Base-by-base conservation (phyloP, 495 filamentous ascomycete species). In the Xanthoparmelia taractica region DNA sequence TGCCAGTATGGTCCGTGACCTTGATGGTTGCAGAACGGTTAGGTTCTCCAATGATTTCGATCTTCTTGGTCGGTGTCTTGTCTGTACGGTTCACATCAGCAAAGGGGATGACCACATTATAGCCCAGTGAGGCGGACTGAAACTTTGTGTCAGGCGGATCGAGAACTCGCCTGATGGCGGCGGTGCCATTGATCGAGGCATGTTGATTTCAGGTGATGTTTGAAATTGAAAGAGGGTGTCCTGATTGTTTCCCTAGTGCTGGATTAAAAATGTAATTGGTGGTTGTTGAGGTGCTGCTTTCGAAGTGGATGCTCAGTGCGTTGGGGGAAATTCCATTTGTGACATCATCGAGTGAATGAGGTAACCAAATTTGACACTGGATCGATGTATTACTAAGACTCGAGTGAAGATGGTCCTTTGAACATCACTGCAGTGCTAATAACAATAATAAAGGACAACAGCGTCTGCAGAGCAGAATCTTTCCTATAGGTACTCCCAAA, bases 91-190 rank as follows among this genome's bases (percentile, higher is more conserved):
- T 23, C 25, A 54, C n/a, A 18, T 62, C 34, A 62, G 20, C 31
- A 34, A 11, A 18, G 29, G 0, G 31, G 12, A 36, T 36, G 37
- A 15, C 29, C 23, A 12, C 23, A 27, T 3, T 36, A 15, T 33
- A 4, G 60, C 8, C 7, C 8, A 62, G 33, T 7, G 18, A 34
- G 1, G 31, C 40, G 43, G 23, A 61, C 59, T 34, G 43, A 61
- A 61, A 58, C 47, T 38, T 27, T 63, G 56, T 31, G 59, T 63
- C 27, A 66, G 33, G 31, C 36, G 33, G 60, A 66, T 59, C 29
- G 64, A 66, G 60, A 66, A 66, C 55, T 66, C 64, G 50, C 60
- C 64, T 0, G 64, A 66, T 37, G 64, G 64, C 12, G 64, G 64
- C 5, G 64, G 64, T 33, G 64, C 64, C 64, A 66, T 66, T 57